phyloP scores from a whole-genome alignment of 2,329 filamentous ascomycete genomes.

The Colletotrichum costaricense region DNA sequence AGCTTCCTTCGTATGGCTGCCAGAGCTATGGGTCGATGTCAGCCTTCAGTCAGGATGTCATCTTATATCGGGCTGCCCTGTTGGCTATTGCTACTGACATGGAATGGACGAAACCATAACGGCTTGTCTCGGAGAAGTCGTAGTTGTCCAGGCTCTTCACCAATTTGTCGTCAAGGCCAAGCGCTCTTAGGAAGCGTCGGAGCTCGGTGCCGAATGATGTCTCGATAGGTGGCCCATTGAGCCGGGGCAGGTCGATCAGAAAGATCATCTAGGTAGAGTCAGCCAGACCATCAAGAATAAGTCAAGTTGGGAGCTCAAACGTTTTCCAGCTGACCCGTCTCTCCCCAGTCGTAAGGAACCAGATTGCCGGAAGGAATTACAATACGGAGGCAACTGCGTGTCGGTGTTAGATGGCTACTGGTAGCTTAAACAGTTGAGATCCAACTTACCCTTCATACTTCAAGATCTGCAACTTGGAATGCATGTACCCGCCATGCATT shows the following conservation, averaged over 20 bases:
- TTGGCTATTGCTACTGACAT: conserved; percentile 65
- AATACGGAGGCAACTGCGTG: conserved; percentile 73
- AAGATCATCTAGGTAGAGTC: conserved; percentile 74
- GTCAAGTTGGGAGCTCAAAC: conserved; percentile 51
- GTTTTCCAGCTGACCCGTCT: conserved; percentile 87
- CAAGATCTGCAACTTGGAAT: conserved; percentile 94
- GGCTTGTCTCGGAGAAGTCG: conserved; percentile 80
- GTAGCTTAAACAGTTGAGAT: conserved; percentile 3
- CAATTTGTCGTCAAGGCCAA: conserved; percentile 73
- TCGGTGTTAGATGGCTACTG: neutral
- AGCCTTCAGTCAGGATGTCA: conserved; percentile 33
- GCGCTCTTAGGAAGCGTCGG: conserved; percentile 74
- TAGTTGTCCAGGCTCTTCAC: conserved; percentile 78
- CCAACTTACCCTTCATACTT: conserved; percentile 59
- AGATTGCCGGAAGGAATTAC: conserved; percentile 91
- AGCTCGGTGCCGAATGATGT: conserved; percentile 75
- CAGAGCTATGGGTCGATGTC: conserved; percentile 57
- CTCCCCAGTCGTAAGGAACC: conserved; percentile 89
- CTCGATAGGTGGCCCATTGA: conserved; percentile 49
- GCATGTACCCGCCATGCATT: conserved; percentile 86
- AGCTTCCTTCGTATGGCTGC: conserved; percentile 61
- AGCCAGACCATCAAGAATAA: conserved; percentile 18
- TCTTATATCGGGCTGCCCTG: conserved; percentile 10
- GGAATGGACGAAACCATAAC: conserved; percentile 85
- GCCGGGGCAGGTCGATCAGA: conserved; percentile 86